A percentile compares a stretch with the other conserved stretches of the same genome.
Conservation (phyloP, 495 filamentous ascomycete species). For the Aspergillus kassunensis region DNA sequence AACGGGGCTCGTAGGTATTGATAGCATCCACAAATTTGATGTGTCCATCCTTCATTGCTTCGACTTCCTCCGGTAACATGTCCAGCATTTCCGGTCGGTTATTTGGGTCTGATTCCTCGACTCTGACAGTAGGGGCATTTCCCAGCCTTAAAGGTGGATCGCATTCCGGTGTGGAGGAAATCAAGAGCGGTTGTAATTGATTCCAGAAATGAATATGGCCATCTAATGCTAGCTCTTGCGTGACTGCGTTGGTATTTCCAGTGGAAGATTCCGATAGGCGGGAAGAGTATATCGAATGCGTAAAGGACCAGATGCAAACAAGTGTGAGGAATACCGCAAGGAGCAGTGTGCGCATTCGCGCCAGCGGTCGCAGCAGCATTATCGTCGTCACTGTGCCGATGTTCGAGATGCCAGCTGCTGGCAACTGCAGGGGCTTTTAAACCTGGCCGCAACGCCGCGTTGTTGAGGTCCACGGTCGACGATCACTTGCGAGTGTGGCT, state of each 20-base stretch:
- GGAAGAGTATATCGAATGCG: slow-evolving; percentile 8
- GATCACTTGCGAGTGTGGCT: background rate
- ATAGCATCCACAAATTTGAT: slow-evolving; percentile 35
- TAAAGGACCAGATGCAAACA: slow-evolving; percentile 12
- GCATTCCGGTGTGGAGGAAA: slow-evolving; percentile 17
- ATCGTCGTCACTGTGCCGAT: background rate
- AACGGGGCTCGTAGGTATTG: slow-evolving; percentile 23
- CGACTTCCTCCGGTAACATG: slow-evolving; percentile 27
- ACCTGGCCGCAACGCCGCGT: background rate
- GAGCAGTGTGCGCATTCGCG: slow-evolving; percentile 19
- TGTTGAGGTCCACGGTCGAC: background rate
- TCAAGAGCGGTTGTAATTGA: slow-evolving; percentile 23
- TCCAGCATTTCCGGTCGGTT: slow-evolving; percentile 28
- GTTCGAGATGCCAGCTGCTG: background rate
- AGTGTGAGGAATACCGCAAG: slow-evolving; percentile 12
- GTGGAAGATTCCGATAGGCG: background rate
- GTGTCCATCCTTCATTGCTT: slow-evolving; percentile 30
- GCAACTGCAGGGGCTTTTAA: background rate
- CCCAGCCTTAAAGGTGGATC: slow-evolving; percentile 19
- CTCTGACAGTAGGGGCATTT: slow-evolving; percentile 20
- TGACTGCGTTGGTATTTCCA: background rate
- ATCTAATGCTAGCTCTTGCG: background rate
- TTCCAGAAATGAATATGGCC: slow-evolving; percentile 28
- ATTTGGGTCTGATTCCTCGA: slow-evolving; percentile 20
- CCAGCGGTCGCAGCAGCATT: slow-evolving; percentile 15